Conservation (phyloP, 176 grass and related monocot genomes). For the Cymbopogon citratus region DNA sequence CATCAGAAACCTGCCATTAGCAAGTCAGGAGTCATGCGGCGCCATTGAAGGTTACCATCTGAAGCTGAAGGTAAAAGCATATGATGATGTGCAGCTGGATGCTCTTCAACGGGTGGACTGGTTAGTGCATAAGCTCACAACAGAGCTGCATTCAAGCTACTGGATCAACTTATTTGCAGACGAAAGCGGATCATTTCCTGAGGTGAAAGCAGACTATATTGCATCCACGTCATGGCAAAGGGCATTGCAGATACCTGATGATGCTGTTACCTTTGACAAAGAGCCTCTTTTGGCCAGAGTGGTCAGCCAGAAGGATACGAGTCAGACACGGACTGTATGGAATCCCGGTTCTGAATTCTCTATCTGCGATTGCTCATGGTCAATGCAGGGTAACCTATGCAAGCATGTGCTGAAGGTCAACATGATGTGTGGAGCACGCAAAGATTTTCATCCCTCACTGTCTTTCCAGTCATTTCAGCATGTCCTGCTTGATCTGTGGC, state of each 20-base stretch:
- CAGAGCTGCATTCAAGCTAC: conserved; percentile 82
- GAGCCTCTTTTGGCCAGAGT: conserved; percentile 51
- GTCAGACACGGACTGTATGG: conserved; percentile 48
- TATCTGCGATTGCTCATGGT: conserved; percentile 69
- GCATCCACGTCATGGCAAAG: conserved; percentile 85
- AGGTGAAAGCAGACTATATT: conserved; percentile 76
- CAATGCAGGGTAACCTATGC: conserved; percentile 87
- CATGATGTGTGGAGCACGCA: conserved; percentile 40
- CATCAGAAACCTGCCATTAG: conserved; percentile 62
- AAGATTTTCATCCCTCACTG: conserved; percentile 35
- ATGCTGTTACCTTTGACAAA: conserved; percentile 49
- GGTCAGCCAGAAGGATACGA: conserved; percentile 60
- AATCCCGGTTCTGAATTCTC: conserved; percentile 84
- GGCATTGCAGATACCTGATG: conserved; percentile 60
- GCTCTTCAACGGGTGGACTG: conserved; percentile 83
- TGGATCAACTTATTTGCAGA: conserved; percentile 82
- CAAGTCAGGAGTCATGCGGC: conserved; percentile 71
- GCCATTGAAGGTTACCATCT: conserved; percentile 88
- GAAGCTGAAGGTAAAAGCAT: conserved; percentile 84
- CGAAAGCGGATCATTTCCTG: conserved; percentile 79
- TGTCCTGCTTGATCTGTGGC: conserved; percentile 59
- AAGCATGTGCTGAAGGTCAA: conserved; percentile 90
- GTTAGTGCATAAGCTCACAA: conserved; percentile 90
- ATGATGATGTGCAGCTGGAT: conserved; percentile 73
- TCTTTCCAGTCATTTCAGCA: conserved; percentile 67